Base-by-base conservation (phyloP, 2,329 filamentous ascomycete genomes). In the Colletotrichum noveboracense region DNA sequence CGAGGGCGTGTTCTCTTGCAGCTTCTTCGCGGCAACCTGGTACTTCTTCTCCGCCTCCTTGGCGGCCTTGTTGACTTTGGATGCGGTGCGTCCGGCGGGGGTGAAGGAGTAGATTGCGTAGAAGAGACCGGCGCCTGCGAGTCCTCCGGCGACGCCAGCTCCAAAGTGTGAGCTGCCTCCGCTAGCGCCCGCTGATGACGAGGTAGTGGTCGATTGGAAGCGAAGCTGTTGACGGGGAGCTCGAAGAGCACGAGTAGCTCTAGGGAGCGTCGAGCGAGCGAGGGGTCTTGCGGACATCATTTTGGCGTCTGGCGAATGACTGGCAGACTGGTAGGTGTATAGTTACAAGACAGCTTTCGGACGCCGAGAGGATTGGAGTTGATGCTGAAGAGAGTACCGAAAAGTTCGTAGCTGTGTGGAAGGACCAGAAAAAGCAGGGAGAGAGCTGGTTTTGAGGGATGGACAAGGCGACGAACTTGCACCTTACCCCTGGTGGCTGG, bases 1-100 rank as follows among this genome's bases (percentile, higher is more conserved):
- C 75, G 91, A 89, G 0, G 94, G 94, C 0, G 93, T 91, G 61
- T 89, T 88, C 71, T 92, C 84, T 78, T 93, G 89, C 7, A 94
- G 86, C 81, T 91, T 91, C 78, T 91, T 86, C 38, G 90, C 89
- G 2, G 92, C 89, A 9, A 88, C 86, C 52, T 92, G 85, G 83
- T 93, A 90, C 80, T 93, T 91, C 70, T 87, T 84, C 81, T 92
- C 89, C 4, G 92, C 90, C 69, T 92, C 88, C 69, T 89, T 87
- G 12, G 85, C 85, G 2, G 85, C 84, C 78, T 87, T 87, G 82
- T 89, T 89, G 78, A 89, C 80, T 64, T 84, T 85, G 77, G 85
- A 78, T 34, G 84, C 78, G 77, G 85, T 81, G 61, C 81, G 83
- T 2, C 87, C 87, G 5, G 87, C 83, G 0, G 87, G 87, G 1